Percentiles rank a stretch among this genome's conserved stretches.
phyloP scores from a whole-genome alignment of 73 alveolate species.

The Diophrys appendiculata region DNA sequence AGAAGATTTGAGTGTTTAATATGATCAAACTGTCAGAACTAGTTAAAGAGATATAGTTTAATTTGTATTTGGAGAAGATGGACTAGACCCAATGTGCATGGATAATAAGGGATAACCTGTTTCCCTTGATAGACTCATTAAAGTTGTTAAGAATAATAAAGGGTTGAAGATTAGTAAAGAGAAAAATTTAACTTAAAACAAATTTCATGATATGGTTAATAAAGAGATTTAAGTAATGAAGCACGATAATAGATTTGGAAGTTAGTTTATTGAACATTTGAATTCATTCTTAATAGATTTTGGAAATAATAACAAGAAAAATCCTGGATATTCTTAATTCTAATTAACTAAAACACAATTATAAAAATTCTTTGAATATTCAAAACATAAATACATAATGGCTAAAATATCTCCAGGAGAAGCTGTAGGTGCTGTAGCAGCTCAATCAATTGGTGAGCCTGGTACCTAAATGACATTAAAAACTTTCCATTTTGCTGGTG shows the following conservation, averaged over 20 bases:
- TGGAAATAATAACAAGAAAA: too few relatives aligned
- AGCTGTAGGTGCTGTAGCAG: slow-evolving; percentile 99
- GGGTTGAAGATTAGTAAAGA: slow-evolving; percentile 23
- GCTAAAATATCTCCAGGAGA: slow-evolving; percentile 94
- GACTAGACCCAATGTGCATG: slow-evolving; percentile 91
- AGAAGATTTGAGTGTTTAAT: slow-evolving; percentile 96
- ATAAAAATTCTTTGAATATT: slow-evolving; percentile 53
- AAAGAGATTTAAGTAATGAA: slow-evolving; percentile 12
- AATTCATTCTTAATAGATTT: too few relatives aligned
- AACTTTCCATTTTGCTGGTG: slow-evolving; percentile 99
- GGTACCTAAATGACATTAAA: slow-evolving; percentile 99
- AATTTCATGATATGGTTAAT: slow-evolving; percentile 8
- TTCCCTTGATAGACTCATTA: slow-evolving; percentile 74
- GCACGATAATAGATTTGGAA: slow-evolving; percentile 28
- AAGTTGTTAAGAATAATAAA: slow-evolving; percentile 48
- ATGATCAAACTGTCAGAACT: slow-evolving; percentile 92
- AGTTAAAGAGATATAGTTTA: slow-evolving; percentile 86
- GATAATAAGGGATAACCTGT: slow-evolving; percentile 81
- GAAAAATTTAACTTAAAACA: slow-evolving; percentile 12
- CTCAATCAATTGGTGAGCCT: slow-evolving; percentile 99
- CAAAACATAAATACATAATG: slow-evolving; percentile 71
- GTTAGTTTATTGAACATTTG: too few relatives aligned
- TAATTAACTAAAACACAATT: slow-evolving; percentile 60
- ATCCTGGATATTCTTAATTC: too few relatives aligned
- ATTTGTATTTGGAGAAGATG: slow-evolving; percentile 96